Evolutionary conservation across 2,329 filamentous ascomycete genomes (phyloP), one percentile per base, ranked within the genome.

Genomic region (Aspergillus japonicus): DNA sequence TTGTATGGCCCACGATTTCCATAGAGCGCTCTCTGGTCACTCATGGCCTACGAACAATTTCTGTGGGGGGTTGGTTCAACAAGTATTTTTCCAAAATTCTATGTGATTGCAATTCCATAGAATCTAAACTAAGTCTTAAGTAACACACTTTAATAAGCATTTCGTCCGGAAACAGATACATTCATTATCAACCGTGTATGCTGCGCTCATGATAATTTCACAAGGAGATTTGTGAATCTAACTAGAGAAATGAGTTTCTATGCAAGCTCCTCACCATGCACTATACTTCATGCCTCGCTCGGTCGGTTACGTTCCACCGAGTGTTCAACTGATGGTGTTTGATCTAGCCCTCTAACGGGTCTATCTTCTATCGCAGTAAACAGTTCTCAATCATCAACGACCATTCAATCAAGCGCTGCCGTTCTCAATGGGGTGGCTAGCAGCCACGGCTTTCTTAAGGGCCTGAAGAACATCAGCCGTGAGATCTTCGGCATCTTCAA

Each of bases 401-500:
- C 7, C 39, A 44, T 56, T 21, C 6, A 24, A 24, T 58, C 62
- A 69, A 54, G 67, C 59, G 59, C 64, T 62, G 52, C 77, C 80
- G 64, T 82, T 81, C 14, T 69, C 72, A 55, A 74, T 83, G 83
- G 4, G 75, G 68, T 33, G 69, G 44, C 62, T 63, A 16, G 62
- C 77, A 50, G 85, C 81, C 47, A 91, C 86, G 1, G 91, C 91
- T 77, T 84, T 86, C 76, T 95, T 89, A 47, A 98, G 78, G 4
- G 95, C 95, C 76, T 90, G 89, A 65, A 92, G 75, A 16, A 96
- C 87, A 80, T 99, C 95, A 47, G 83, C 84, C 69, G 87, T 88
- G 62, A 99, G 81, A 76, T 99, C 95, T 62, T 88, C 87, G 7
- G 87, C 86, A 71, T 99, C 95, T 80, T 99, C 95, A 57, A 99